A percentile compares a stretch with the other conserved stretches of the same genome.
Conservation (phyloP, 2,329 filamentous ascomycete genomes). For the Didymella keratinophila region DNA sequence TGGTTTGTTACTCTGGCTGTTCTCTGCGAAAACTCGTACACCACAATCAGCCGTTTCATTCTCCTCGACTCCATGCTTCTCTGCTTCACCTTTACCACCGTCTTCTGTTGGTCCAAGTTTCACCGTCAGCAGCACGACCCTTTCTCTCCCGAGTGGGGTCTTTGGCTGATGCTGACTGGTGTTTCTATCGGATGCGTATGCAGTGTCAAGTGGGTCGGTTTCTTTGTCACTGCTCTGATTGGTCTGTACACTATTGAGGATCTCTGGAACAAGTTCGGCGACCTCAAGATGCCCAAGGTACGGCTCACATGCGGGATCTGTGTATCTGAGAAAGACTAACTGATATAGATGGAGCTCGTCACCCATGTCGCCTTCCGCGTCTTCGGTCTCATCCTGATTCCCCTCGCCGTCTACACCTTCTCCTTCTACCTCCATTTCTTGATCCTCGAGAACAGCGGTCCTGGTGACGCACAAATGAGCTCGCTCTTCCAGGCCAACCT, state of each 20-base stretch:
- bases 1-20: slow-evolving; percentile 98
- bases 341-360: slow-evolving; percentile 66
- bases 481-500: slow-evolving; percentile 98
- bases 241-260: slow-evolving; percentile 96
- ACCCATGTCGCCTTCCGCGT: slow-evolving; percentile 83
- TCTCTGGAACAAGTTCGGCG: slow-evolving; percentile 97
- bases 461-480: slow-evolving; percentile 99
- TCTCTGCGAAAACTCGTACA: slow-evolving; percentile 98
- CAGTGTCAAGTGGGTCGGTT: slow-evolving; percentile 97
- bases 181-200: slow-evolving; percentile 97
- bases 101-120: slow-evolving; percentile 97
- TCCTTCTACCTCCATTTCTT: slow-evolving; percentile 95
- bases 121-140: slow-evolving; percentile 85
- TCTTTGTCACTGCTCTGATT: slow-evolving; percentile 94
- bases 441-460: slow-evolving; percentile 90
- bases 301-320: neutral
- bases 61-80: slow-evolving; percentile 98
- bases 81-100: slow-evolving; percentile 97
- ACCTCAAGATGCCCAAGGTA: slow-evolving; percentile 87
- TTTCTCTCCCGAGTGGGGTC: slow-evolving; percentile 91
- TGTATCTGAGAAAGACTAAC: slow-evolving; percentile 26
- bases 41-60: slow-evolving; percentile 97
- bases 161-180: slow-evolving; percentile 93
- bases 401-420: slow-evolving; percentile 90
- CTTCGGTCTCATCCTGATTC: slow-evolving; percentile 86